Evolutionary conservation across 768 basidiomycete genomes (phyloP).

Genomic region (Paxillus involutus): DNA sequence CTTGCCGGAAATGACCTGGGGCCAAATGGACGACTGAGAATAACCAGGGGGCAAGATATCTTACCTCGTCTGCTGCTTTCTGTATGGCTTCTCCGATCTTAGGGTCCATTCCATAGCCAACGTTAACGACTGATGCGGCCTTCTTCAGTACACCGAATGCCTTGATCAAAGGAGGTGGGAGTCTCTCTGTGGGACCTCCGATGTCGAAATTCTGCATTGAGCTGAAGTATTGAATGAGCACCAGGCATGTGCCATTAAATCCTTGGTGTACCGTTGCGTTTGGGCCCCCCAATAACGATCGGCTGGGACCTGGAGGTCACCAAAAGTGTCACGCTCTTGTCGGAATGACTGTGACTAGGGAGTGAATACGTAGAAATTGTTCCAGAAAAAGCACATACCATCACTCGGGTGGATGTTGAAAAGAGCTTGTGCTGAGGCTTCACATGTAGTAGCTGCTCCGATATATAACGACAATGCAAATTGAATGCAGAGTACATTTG

Average conservation of each 20-base stretch:
- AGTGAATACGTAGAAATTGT: not conserved
- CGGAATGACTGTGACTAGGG: conserved; percentile 56
- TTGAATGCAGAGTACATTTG: not conserved
- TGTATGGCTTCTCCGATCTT: conserved; percentile 88
- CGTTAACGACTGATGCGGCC: conserved; percentile 90
- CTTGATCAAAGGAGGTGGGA: conserved; percentile 94
- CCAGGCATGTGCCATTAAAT: not conserved
- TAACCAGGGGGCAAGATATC: conserved; percentile 16
- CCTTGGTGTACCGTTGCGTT: conserved; percentile 74
- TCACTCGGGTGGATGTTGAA: conserved; percentile 32
- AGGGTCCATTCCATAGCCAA: conserved; percentile 85
- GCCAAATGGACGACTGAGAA: conserved; percentile 1
- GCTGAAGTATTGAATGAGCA: conserved; percentile 37
- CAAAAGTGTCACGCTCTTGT: conserved; percentile 92
- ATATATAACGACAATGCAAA: not conserved
- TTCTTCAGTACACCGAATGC: conserved; percentile 98
- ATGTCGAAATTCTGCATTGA: conserved; percentile 99
- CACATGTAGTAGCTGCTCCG: conserved; percentile 3
- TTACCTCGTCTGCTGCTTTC: conserved; percentile 89
- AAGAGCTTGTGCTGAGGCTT: conserved; percentile 16
- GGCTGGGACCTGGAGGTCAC: conserved; percentile 85
- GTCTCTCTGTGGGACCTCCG: conserved; percentile 89
- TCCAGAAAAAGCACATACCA: conserved; percentile 30
- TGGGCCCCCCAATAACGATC: conserved; percentile 98
- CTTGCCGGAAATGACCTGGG: conserved; percentile 92